These are phyloP conservation scores for Chaetomiaceae sp. DNA, from an alignment of 2,329 filamentous ascomycete genomes.

Conservation along the genomic window DNA sequence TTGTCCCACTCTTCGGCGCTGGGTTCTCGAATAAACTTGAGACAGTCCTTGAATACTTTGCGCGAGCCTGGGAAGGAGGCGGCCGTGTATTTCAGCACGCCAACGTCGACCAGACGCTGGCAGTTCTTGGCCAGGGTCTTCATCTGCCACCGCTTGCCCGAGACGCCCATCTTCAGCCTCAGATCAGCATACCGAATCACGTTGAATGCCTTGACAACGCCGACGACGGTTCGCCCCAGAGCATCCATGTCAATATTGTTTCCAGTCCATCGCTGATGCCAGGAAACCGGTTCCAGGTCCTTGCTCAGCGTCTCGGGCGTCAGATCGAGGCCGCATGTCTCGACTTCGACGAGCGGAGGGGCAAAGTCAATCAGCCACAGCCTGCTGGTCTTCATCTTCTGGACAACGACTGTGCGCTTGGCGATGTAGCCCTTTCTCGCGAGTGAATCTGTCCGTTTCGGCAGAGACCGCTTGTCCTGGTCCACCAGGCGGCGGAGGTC, in stretches of 20 bases:
- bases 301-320: slow-evolving; percentile 30
- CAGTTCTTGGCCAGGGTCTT: slow-evolving; percentile 54
- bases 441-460: slow-evolving; percentile 55
- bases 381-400: slow-evolving; percentile 58
- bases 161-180: slow-evolving; percentile 52
- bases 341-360: slow-evolving; percentile 38
- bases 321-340: slow-evolving; percentile 29
- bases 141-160: slow-evolving; percentile 55
- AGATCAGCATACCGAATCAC: slow-evolving; percentile 56
- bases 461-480: slow-evolving; percentile 60
- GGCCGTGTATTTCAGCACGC: slow-evolving; percentile 52
- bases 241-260: slow-evolving; percentile 55
- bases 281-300: slow-evolving; percentile 51
- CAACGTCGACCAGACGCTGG: slow-evolving; percentile 52
- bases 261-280: slow-evolving; percentile 52
- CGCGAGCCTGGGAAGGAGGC: slow-evolving; percentile 45
- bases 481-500: slow-evolving; percentile 53
- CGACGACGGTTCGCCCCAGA: slow-evolving; percentile 53
- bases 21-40: slow-evolving; percentile 54
- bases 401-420: slow-evolving; percentile 55
- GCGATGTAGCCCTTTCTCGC: slow-evolving; percentile 57
- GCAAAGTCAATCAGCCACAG: slow-evolving; percentile 56
- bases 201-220: slow-evolving; percentile 52
- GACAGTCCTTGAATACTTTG: slow-evolving; percentile 56
- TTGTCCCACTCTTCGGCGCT: slow-evolving; percentile 52